These are phyloP conservation scores for Penicillium cinerascens DNA, from an alignment of 495 filamentous ascomycete genomes.

Conservation along the genomic window DNA sequence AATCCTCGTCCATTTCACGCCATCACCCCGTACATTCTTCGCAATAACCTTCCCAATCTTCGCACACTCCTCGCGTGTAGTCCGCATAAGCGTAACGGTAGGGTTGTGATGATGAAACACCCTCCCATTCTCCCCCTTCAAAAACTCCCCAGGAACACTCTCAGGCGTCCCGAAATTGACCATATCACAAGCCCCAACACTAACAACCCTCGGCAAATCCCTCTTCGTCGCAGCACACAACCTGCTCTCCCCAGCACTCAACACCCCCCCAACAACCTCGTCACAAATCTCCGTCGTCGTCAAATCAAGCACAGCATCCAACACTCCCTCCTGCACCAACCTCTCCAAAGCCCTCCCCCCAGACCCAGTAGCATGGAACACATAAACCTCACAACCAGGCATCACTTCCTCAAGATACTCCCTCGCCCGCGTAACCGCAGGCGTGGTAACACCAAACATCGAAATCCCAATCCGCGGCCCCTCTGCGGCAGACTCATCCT, in stretches of 20 bases:
- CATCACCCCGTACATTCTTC: conserved; percentile 38
- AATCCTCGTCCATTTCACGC: conserved; percentile 40
- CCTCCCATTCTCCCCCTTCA: conserved; percentile 18
- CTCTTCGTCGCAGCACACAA: conserved; percentile 50
- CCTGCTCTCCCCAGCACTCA: conserved; percentile 52
- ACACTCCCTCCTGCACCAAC: conserved; percentile 45
- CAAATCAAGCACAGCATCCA: conserved; percentile 63
- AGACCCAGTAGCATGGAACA: conserved; percentile 67
- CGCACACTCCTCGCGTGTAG: conserved; percentile 50
- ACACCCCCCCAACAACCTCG: conserved; percentile 56
- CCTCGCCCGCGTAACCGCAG: conserved; percentile 50
- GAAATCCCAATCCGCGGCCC: conserved; percentile 52
- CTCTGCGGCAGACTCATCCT: conserved; percentile 15
- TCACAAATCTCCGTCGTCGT: conserved; percentile 69
- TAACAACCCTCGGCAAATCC: conserved; percentile 60
- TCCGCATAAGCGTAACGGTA: conserved; percentile 61
- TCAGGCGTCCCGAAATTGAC: conserved; percentile 59
- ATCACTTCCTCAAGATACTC: conserved; percentile 37
- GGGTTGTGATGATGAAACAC: conserved; percentile 62
- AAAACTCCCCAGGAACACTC: conserved; percentile 50
- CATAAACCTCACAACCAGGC: conserved; percentile 50
- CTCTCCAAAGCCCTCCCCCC: conserved; percentile 68
- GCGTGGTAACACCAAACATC: conserved; percentile 75
- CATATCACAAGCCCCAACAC: conserved; percentile 65
- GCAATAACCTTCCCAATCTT: conserved; percentile 52